Evolutionary conservation across 176 grass and related monocot genomes (phyloP), one percentile per base, ranked within the genome.

Genomic region (Aechmea fasciata): DNA sequence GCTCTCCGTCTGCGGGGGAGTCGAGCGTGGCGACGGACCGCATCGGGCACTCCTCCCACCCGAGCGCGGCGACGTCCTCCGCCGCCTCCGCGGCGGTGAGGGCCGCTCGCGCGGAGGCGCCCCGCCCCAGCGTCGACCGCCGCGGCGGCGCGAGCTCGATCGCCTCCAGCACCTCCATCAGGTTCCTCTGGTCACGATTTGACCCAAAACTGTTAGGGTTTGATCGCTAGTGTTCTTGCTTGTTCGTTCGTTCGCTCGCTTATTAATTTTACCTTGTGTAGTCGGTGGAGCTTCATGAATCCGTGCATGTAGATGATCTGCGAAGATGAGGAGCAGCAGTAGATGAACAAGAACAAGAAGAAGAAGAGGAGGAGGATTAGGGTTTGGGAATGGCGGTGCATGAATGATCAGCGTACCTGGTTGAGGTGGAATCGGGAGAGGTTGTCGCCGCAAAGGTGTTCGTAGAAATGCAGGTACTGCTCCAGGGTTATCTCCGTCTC

Each of bases 391-490:
- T 57, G 18, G 54, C 7, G 54, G 54, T n/a, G 4, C 2, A n/a
- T 5, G 0, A n/a, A 13, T n/a, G 52, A 55, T n/a, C 11, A n/a
- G 13, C 0, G 7, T 57, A 57, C 64, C 64, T 66, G 64, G n/a
- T 66, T 48, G 64, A 66, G 64, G 47, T 47, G 64, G 29, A 14
- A 1, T 4, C 64, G 64, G 2, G 24, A 48, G 29, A 66, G 26
- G 9, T 66, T 66, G 22, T 12, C 12, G 8, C 22, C 3, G 26
- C 64, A 66, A 41, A 6, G 26, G 10, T 66, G 4, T 13, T 66
- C 64, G 29, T 66, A 66, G 64, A 66, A 66, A 48, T 66, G 14
- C 29, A 66, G 26, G 64, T 66, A 66, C 26, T 48, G 64, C 64
- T 66, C 64, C 12, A 48, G 64, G 2, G 64, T 66, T 41, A 66